phyloP scores from a whole-genome alignment of 1,284 basidiomycete species.

The Schizophyllum amplum region DNA sequence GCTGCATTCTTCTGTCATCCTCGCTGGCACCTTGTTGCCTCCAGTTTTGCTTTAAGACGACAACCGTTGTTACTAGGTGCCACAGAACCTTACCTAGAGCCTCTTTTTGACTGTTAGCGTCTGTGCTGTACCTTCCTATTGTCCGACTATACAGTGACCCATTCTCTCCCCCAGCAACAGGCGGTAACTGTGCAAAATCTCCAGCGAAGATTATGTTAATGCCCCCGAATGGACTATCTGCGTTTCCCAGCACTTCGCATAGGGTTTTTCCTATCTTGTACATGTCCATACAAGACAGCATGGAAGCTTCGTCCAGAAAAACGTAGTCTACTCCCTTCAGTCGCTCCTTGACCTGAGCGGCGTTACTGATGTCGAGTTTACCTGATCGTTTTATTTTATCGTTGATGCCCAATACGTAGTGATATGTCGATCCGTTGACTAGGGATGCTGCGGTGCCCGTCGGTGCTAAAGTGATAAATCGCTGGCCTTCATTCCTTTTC shows the following conservation, averaged over 20 bases:
- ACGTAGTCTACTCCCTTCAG: slow-evolving; percentile 18
- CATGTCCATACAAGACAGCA: slow-evolving; percentile 18
- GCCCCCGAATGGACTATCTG: slow-evolving; percentile 6
- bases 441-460: slow-evolving; percentile 23
- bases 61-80: slow-evolving; percentile 27
- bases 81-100: slow-evolving; percentile 25
- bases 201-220: slow-evolving; percentile 12
- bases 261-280: slow-evolving; percentile 11
- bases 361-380: slow-evolving; percentile 1
- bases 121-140: slow-evolving; percentile 6
- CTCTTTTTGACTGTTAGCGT: slow-evolving; percentile 11
- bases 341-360: slow-evolving; percentile 4
- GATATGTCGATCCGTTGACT: slow-evolving; percentile 22
- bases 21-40: slow-evolving; percentile 17
- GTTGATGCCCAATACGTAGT: slow-evolving; percentile 19
- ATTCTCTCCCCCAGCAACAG: slow-evolving; percentile 4
- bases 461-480: slow-evolving; percentile 26
- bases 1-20: slow-evolving; percentile 21
- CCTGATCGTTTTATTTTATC: not conserved
- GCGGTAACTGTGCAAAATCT: slow-evolving; percentile 8
- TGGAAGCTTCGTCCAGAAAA: slow-evolving; percentile 22
- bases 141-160: slow-evolving; percentile 15
- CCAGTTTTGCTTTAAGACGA: slow-evolving; percentile 30
- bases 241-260: not conserved
- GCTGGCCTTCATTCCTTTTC: slow-evolving; percentile 15